Percentiles rank a stretch among this genome's conserved stretches.
phyloP scores from a whole-genome alignment of 2,329 filamentous ascomycete species.

The Diaporthe citrichinensis region DNA sequence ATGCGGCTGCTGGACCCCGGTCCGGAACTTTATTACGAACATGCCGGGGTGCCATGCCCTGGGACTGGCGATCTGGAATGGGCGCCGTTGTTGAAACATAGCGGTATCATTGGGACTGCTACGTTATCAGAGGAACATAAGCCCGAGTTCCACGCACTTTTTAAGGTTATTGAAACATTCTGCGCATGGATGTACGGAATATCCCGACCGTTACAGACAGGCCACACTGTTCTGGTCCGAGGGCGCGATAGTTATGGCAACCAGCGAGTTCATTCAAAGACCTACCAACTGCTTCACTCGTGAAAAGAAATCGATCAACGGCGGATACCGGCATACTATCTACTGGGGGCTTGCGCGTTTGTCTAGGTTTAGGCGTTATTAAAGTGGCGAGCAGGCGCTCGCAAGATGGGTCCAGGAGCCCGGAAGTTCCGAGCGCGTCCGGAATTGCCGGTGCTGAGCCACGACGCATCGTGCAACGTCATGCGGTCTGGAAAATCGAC shows the following conservation, averaged over 20 bases:
- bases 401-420: not conserved
- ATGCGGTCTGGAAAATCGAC: not conserved
- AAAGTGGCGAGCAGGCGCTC: not conserved
- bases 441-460: constrained; percentile 3
- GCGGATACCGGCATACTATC: not conserved
- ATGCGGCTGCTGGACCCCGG: not conserved
- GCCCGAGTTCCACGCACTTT: not conserved
- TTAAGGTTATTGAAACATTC: not conserved
- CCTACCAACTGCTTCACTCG: no score
- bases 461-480: not conserved
- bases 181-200: not conserved
- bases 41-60: not conserved
- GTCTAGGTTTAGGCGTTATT: constrained; percentile 7
- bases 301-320: not conserved
- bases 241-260: not conserved
- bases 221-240: not conserved
- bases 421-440: not conserved
- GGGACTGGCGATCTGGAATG: not conserved
- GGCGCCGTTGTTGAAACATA: not conserved
- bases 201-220: not conserved
- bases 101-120: not conserved
- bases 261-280: no score
- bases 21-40: not conserved
- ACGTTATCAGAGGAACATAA: not conserved
- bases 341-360: not conserved